These are phyloP conservation scores for Austroboletus eburneus DNA, from an alignment of 768 basidiomycete genomes.

Conservation along the genomic window DNA sequence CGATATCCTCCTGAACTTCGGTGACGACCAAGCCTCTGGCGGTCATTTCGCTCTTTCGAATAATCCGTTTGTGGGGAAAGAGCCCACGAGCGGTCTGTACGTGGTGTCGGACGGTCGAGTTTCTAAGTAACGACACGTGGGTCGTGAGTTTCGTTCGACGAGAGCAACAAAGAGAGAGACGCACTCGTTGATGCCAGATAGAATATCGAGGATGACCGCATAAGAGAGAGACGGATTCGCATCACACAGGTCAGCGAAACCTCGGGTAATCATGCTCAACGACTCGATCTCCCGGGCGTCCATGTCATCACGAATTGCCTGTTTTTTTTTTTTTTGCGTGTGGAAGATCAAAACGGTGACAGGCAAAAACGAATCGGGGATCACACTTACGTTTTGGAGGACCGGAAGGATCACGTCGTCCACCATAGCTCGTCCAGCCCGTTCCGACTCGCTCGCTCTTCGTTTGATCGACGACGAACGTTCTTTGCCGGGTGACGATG, in stretches of 20 bases:
- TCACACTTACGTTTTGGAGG: constrained; percentile 58
- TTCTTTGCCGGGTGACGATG: constrained; percentile 42
- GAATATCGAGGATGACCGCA: constrained; percentile 81
- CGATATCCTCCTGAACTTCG: constrained; percentile 71
- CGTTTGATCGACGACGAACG: constrained; percentile 42
- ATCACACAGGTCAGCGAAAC: constrained; percentile 81
- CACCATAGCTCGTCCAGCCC: constrained; percentile 65
- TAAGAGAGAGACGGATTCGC: constrained; percentile 85
- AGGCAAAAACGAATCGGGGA: background rate
- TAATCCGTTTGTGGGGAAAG: constrained; percentile 78
- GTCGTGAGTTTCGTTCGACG: background rate
- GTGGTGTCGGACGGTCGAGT: constrained; percentile 72
- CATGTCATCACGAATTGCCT: constrained; percentile 77
- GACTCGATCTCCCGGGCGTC: constrained; percentile 86
- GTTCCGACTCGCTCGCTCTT: constrained; percentile 51
- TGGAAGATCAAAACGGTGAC: constrained; percentile 3
- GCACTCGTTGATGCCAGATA: constrained; percentile 89
- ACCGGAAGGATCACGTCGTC: constrained; percentile 84
- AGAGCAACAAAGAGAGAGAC: constrained; percentile 27
- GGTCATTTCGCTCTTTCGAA: constrained; percentile 82
- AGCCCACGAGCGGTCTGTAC: constrained; percentile 75
- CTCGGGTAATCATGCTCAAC: constrained; percentile 82
- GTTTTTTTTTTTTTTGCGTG: constrained; percentile 23
- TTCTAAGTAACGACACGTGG: constrained; percentile 43
- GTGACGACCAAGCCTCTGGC: constrained; percentile 78